Base-by-base conservation (phyloP, 805 yeast species). In the Gaillardinia entomophila region DNA sequence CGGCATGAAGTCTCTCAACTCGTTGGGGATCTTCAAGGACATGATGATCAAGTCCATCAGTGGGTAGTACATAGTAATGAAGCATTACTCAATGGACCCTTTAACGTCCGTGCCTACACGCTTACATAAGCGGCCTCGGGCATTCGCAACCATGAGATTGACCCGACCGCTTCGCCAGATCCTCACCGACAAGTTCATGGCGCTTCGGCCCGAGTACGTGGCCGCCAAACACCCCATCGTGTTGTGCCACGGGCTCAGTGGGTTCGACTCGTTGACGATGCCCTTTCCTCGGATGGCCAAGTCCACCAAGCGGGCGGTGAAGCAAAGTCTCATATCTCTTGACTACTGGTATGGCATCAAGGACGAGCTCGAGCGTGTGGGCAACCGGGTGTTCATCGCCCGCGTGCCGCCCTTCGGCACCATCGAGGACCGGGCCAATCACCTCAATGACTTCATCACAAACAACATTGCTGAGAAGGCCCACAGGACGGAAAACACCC, bases 331-430 rank as follows among this genome's bases (percentile, higher is more conserved):
- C 5, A 46, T 65, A 12, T 60, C 66, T 26, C 57, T 85, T 16
- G 82, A 81, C 36, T 88, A 89, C 49, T 89, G 95, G 95, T 68
- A 72, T 36, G 96, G 96, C 1, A 76, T 89, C 16, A 74, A 74
- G 40, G 71, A 73, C 20, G 77, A 77, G 0, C 54, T 88, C 16
- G 72, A 71, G 32, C 51, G 53, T 2, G 64, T 74, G 16, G 96
- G 96, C 0, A 74, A 84, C 27, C 68, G 70, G 0, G 90, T 84
- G 0, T 51, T 81, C 23, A 78, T 79, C 2, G 85, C 90, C 1
- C 75, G 70, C 42, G 96, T 88, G 0, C 90, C 96, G 0, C 83
- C 95, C 0, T 82, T 82, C 53, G 94, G 85, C 0, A 65, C 79
- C 5, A 83, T 89, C 23, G 72, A 76, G 43, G 76, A 75, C 11